Base-by-base conservation (phyloP, 257 asterid genomes). In the Haberlea rhodopensis region DNA sequence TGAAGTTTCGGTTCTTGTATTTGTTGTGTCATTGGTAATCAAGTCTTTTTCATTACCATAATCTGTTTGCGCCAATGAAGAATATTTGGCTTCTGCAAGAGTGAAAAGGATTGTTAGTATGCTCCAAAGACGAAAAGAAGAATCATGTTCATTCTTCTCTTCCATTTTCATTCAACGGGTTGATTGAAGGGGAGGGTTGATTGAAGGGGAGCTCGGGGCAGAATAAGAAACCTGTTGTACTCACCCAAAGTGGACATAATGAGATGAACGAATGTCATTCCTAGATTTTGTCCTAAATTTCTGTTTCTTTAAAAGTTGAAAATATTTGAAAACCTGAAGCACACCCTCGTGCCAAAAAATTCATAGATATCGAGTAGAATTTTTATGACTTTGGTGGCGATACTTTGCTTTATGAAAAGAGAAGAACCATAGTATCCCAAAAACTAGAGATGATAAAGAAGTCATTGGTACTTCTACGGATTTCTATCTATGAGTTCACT, bases 41-140 rank as follows among this genome's bases (percentile, higher is more conserved):
- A 22, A 18, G 55, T 79, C 85, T 32, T 58, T 69, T 34, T 81
- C 85, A 51, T 68, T 60, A 66, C 72, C 75, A 2, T 80, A 81
- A 62, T 79, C 84, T 37, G 75, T 79, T 51, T 75, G 79, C 51
- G 87, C 88, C 77, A 84, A 70, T 15, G 84, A 81, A 46, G 94
- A 84, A 75, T 79, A 81, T 67, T 72, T 84, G 5, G 72, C 79
- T 76, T 85, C 98, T 91, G 96, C 31, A 66, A n/a, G 62, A 27
- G 56, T 55, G 29, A 37, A 75, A 57, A 5, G 69, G 32, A 57
- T 1, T n/a, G 62, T 80, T 57, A 81, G 80, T 60, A 29, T 4
- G 5, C 71, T 37, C 60, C 23, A 32, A 62, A 8, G 68, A 53
- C 31, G 61, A 1, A 21, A 53, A 52, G 57, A 31, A 29, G n/a